These are phyloP conservation scores for Xylariaceae sp. DNA, from an alignment of 2,329 filamentous ascomycete genomes.

Conservation along the genomic window DNA sequence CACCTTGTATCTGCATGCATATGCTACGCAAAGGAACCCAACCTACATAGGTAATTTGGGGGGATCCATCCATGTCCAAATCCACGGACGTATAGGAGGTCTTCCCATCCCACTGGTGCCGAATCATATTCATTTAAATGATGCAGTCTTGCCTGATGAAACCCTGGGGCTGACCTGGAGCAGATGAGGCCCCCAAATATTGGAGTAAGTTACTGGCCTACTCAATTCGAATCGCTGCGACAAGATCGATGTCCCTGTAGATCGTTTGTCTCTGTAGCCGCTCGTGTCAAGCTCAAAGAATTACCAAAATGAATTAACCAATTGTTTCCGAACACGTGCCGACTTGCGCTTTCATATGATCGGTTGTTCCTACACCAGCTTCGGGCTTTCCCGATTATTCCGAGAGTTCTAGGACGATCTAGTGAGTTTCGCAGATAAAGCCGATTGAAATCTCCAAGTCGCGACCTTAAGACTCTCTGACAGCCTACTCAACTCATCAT, in stretches of 20 bases:
- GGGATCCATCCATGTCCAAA: not conserved
- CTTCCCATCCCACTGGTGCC: slow-evolving; percentile 12
- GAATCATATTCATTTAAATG: slow-evolving; percentile 14
- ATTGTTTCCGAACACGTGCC: not conserved
- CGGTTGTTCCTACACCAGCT: not conserved
- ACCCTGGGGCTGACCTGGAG: slow-evolving; percentile 19
- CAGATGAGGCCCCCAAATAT: slow-evolving; percentile 4
- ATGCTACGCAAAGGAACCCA: no score
- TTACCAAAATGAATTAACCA: not conserved
- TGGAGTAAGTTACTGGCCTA: slow-evolving; percentile 11
- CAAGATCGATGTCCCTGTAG: not conserved
- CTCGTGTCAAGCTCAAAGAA: no score
- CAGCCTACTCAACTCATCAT: not conserved
- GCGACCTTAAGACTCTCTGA: not conserved
- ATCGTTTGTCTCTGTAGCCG: slow-evolving; percentile 4
- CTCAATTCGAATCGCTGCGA: not conserved
- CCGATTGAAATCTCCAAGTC: not conserved
- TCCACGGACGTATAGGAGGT: slow-evolving; percentile 12
- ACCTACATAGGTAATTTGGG: no score
- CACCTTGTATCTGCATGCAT: no score
- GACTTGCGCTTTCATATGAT: not conserved
- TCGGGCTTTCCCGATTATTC: not conserved
- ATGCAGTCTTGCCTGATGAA: slow-evolving; percentile 12
- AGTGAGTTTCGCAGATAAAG: not conserved
- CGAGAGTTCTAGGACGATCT: not conserved